phyloP scores from a whole-genome alignment of 306 rosid genomes.

The Corylus avellana region DNA sequence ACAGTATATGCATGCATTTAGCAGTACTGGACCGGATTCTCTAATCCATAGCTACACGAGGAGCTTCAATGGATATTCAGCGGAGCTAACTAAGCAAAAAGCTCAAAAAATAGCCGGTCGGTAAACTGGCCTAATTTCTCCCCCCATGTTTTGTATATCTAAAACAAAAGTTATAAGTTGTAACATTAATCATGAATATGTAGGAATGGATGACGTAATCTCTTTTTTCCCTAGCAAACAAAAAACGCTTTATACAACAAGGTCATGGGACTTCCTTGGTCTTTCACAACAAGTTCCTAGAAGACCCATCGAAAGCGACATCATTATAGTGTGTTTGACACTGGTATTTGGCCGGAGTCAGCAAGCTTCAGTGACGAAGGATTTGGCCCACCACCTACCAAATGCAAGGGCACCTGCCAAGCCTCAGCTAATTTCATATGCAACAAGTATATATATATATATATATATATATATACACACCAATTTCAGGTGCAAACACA shows the following conservation, averaged over 20 bases:
- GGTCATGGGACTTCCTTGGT: slow-evolving; percentile 54
- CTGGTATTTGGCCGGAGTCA: slow-evolving; percentile 47
- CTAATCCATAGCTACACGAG: slow-evolving; percentile 34
- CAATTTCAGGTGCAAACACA: too few species aligned
- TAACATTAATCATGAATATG: not conserved
- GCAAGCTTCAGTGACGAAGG: slow-evolving; percentile 44
- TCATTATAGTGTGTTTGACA: slow-evolving; percentile 45
- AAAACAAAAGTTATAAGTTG: not conserved
- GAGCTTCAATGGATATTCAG: slow-evolving; percentile 48
- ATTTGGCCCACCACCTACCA: slow-evolving; percentile 45
- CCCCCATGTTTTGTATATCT: not conserved
- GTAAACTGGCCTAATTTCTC: not conserved
- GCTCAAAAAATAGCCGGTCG: slow-evolving; percentile 34
- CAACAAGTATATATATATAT: slow-evolving; percentile 34
- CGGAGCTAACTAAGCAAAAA: slow-evolving; percentile 35
- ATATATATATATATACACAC: too few species aligned
- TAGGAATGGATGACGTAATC: slow-evolving; percentile 36
- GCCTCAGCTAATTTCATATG: slow-evolving; percentile 34
- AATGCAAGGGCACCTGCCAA: slow-evolving; percentile 49
- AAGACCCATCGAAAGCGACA: slow-evolving; percentile 17
- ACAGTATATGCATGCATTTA: slow-evolving; percentile 8
- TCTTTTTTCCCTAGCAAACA: slow-evolving; percentile 33
- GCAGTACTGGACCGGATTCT: slow-evolving; percentile 18
- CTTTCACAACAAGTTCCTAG: slow-evolving; percentile 12
- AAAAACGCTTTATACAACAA: slow-evolving; percentile 31